Conservation (phyloP, 495 filamentous ascomycete genomes). For the Apiosordaria backusii region DNA sequence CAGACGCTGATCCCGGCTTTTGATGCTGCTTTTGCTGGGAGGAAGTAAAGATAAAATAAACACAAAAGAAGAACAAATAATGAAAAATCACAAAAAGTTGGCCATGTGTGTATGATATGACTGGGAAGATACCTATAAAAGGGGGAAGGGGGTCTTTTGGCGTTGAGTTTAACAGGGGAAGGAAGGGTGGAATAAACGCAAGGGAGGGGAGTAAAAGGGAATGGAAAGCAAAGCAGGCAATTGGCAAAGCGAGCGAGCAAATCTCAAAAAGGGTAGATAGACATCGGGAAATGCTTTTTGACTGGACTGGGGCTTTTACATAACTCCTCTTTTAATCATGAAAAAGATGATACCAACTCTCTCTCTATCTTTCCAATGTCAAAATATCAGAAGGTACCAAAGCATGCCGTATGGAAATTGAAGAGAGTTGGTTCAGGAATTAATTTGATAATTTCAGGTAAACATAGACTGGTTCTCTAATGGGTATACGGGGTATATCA, state of each 20-base stretch:
- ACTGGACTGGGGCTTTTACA: not conserved
- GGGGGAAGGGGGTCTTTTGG: not conserved
- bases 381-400: too few species aligned
- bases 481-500: too few species aligned
- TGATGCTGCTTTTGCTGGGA: constrained; percentile 32
- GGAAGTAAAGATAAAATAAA: not conserved
- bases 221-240: not conserved
- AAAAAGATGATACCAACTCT: not conserved
- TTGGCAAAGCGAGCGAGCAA: not conserved
- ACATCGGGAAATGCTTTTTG: not conserved
- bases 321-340: not conserved
- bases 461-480: too few species aligned
- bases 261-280: not conserved
- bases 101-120: constrained; percentile 1
- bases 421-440: too few species aligned
- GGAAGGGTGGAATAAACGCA: too few species aligned
- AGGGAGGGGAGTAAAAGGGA: too few species aligned
- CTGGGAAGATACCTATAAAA: not conserved
- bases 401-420: too few species aligned
- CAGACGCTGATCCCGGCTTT: constrained; percentile 79
- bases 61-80: not conserved
- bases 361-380: not conserved
- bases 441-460: too few species aligned
- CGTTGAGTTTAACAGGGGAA: not conserved
- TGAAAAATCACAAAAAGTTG: not conserved